phyloP scores from a whole-genome alignment of 345 rosid species.

The Melaleuca alternifolia region DNA sequence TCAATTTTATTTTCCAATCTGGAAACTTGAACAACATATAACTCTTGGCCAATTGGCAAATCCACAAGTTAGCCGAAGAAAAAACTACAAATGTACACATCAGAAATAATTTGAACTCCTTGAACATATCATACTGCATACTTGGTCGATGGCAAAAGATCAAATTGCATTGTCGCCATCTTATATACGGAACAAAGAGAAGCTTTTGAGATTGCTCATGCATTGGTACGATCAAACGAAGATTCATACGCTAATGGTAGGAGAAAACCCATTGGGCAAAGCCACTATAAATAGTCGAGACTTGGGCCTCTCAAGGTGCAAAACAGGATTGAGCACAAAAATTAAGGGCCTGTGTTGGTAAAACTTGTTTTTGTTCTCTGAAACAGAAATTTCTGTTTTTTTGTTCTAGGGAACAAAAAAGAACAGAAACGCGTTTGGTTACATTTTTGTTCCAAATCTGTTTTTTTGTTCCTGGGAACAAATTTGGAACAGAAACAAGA shows the following conservation, averaged over 20 bases:
- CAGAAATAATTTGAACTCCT: not conserved
- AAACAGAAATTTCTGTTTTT: too few species aligned
- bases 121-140: not conserved
- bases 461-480: too few species aligned
- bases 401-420: too few species aligned
- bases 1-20: not conserved
- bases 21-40: not conserved
- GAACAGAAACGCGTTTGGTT: too few species aligned
- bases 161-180: not conserved
- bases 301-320: not conserved
- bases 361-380: too few species aligned
- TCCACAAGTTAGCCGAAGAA: not conserved
- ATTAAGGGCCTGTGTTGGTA: too few species aligned
- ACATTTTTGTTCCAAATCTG: too few species aligned
- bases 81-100: not conserved
- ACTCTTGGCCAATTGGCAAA: not conserved
- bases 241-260: not conserved
- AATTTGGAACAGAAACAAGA: too few species aligned
- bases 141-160: not conserved
- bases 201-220: not conserved
- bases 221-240: not conserved
- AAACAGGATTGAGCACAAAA: not conserved
- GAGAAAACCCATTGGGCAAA: conserved; percentile 20
- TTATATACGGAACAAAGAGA: not conserved
- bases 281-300: not conserved